These are phyloP conservation scores for Theobroma grandiflorum DNA, from an alignment of 441 rosid genomes.

Conservation along the genomic window DNA sequence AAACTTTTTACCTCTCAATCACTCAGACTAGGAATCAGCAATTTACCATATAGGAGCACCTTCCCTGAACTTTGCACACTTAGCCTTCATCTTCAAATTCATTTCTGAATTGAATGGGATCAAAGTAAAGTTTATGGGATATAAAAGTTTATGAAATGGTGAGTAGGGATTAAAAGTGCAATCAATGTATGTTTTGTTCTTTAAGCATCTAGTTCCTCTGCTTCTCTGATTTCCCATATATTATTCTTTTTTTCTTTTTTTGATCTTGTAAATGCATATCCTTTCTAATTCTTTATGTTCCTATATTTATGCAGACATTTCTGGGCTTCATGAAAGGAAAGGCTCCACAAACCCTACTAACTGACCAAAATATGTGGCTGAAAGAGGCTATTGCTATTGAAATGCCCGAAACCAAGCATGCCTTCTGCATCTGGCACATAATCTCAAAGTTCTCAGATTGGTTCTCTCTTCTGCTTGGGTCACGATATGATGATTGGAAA, in stretches of 20 bases:
- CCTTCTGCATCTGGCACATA: conserved; percentile 65
- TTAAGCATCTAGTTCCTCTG: conserved; percentile 1
- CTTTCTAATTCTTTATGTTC: conserved; percentile 1
- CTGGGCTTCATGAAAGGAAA: conserved; percentile 65
- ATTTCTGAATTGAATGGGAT: neutral
- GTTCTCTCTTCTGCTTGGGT: conserved; percentile 59
- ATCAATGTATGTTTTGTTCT: neutral
- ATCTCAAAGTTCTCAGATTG: conserved; percentile 64
- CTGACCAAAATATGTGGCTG: conserved; percentile 69
- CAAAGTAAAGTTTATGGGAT: neutral
- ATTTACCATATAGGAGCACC: neutral
- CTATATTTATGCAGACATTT: conserved; percentile 51
- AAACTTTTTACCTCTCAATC: neutral
- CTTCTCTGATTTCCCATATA: neutral
- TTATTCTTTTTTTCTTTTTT: neutral
- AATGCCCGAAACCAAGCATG: conserved; percentile 65
- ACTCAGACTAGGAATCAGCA: neutral
- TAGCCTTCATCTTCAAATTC: neutral
- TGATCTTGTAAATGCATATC: neutral
- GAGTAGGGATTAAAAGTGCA: neutral
- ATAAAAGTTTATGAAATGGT: neutral
- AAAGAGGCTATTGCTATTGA: conserved; percentile 62
- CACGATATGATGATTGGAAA: conserved; percentile 65
- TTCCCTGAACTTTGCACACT: neutral
- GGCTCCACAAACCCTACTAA: conserved; percentile 59